Base-by-base conservation (phyloP, 345 rosid genomes). In the Ricinus communis region DNA sequence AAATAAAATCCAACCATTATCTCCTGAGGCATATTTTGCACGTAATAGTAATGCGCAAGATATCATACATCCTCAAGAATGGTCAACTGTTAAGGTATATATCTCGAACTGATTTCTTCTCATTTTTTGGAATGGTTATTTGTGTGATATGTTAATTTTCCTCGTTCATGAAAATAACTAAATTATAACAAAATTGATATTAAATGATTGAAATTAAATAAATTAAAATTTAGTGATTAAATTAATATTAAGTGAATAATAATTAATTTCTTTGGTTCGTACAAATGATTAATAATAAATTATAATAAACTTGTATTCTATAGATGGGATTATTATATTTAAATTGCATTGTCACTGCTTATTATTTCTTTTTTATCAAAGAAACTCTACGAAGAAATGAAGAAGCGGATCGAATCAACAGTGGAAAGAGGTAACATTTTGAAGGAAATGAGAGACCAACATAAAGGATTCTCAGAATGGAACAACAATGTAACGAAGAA, bases 1-100 rank as follows among this genome's bases (percentile, higher is more conserved):
- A 69, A 83, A 85, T 55, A 49, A 77, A 27, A 86, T 91, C 25
- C 87, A 89, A 82, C 96, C 96, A 45, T 82, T 93, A 66, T 89
- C 97, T 16, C 97, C 98, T 0, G 91, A 87, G 67, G 82, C 87
- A 82, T 91, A 89, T 82, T 91, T 91, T 71, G 71, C 87, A 31
- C 62, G 58, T 36, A 8, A 47, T 1, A 30, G 2, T 5, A 65
- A 67, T 38, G 49, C 7, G 12, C 70, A 24, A 53, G 56, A 47
- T 18, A 14, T 40, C 13, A 67, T 50, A 19, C 65, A 49, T 31
- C 69, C 74, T 50, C 69, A 47, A 55, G 79, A 71, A 54, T 64
- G 30, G 59, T 27, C 60, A 33, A 33, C n/a, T 40, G 69, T 64
- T 5, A 50, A 78, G 83, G 79, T 69, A 69, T 43, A 14, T 30